A percentile compares a stretch with the other conserved stretches of the same genome.
Conservation (phyloP, 148 eudicot genomes). For the Drosera capensis region DNA sequence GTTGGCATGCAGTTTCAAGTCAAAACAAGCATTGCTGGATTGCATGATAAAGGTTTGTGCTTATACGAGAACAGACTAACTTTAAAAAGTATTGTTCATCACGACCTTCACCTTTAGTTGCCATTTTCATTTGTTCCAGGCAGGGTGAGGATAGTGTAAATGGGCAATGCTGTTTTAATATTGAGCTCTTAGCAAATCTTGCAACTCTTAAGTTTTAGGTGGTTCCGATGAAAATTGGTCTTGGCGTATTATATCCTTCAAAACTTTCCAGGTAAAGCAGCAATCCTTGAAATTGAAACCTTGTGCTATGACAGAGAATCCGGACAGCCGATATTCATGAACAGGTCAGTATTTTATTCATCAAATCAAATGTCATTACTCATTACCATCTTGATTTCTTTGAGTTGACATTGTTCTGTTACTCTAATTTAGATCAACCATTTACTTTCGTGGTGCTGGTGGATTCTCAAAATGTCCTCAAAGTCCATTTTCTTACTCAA, state of each 20-base stretch:
- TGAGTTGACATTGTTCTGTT: slow-evolving; percentile 4
- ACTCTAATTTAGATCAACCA: slow-evolving; percentile 31
- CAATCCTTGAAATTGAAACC: slow-evolving; percentile 64
- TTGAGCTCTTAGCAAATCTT: no score
- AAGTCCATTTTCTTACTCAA: slow-evolving; percentile 51
- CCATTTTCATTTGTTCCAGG: no score
- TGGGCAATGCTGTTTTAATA: no score
- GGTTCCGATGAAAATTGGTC: background rate
- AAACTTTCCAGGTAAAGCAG: slow-evolving; percentile 62
- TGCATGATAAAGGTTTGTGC: slow-evolving; percentile 80
- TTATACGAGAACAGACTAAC: background rate
- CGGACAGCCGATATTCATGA: slow-evolving; percentile 62
- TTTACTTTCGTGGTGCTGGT: slow-evolving; percentile 78
- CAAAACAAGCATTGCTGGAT: slow-evolving; percentile 47
- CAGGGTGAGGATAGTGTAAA: no score
- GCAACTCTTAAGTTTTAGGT: no score
- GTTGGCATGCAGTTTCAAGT: slow-evolving; percentile 39
- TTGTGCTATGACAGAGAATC: slow-evolving; percentile 47
- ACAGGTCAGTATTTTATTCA: slow-evolving; percentile 36
- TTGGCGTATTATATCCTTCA: background rate
- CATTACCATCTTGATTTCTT: background rate
- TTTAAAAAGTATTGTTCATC: no score
- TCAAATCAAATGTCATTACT: no score
- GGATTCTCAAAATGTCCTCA: slow-evolving; percentile 75
- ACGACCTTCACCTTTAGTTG: background rate